Evolutionary conservation across 306 rosid genomes (phyloP), one percentile per base, ranked within the genome.

Genomic region (Trichosanthes truncata): DNA sequence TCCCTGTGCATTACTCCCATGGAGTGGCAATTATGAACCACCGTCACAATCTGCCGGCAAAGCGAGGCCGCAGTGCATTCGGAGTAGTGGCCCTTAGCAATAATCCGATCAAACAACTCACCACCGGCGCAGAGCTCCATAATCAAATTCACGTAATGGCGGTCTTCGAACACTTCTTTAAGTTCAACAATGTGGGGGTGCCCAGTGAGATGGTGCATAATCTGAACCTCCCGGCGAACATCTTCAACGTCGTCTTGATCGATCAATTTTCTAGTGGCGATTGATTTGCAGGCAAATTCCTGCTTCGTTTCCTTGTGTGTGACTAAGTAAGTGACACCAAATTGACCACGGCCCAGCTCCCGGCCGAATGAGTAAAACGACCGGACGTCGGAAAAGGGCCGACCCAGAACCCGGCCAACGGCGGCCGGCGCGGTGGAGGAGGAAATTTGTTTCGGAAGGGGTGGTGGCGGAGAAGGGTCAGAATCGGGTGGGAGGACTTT

Each of bases 51-150:
- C 96, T 95, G 93, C 8, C 97, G 95, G 82, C 93, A 92, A 46
- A 91, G 84, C 36, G 79, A 83, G 0, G 98, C 98, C 3, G 98
- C 97, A 1, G 97, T 96, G 17, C 96, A 93, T 82, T 95, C 98
- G 25, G 97, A 95, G 85, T 95, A 95, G 33, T 95, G 97, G 0
- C 98, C 97, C 48, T 90, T 91, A 14, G 93, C 81, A 9, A 92
- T 95, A 78, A 95, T 95, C 74, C 98, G 88, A 33, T 92, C 98
- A 55, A 95, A 95, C 61, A 95, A 93, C 82, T 95, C 98, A 25
- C 98, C 98, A 62, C 98, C 97, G 49, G 91, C 98, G 71, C 98
- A 95, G 57, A 95, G 92, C 87, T 95, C 98, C 98, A 95, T 95
- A 74, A 95, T 51, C 77, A 95, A 89, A 78, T 95, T 91, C 63